A percentile compares a stretch with the other conserved stretches of the same genome.
Conservation (phyloP, 768 basidiomycete genomes). For the Nidularia pulvinata region DNA sequence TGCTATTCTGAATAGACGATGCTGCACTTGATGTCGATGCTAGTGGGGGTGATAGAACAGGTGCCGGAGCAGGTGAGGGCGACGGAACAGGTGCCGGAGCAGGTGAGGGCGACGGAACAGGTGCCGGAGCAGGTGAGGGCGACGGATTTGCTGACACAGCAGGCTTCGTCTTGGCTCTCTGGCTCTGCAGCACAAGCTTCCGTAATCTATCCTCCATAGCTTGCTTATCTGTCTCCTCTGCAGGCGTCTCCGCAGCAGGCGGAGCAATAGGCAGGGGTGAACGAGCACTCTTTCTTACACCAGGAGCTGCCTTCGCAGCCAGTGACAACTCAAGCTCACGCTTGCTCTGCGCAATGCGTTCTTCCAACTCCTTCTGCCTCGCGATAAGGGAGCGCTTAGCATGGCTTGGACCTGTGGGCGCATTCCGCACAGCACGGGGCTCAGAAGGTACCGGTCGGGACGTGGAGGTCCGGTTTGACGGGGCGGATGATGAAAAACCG, state of each 20-base stretch:
- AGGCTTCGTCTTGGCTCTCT: slow-evolving; percentile 19
- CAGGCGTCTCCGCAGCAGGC: neutral
- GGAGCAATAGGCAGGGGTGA: neutral
- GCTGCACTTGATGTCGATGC: neutral
- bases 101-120: neutral
- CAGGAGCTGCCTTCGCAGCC: neutral
- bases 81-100: neutral
- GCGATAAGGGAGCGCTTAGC: slow-evolving; percentile 35
- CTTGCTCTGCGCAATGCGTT: slow-evolving; percentile 34
- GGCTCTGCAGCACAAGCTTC: slow-evolving; percentile 36
- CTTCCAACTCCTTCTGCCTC: slow-evolving; percentile 43
- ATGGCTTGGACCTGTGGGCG: slow-evolving; percentile 33
- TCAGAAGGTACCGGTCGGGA: slow-evolving; percentile 25
- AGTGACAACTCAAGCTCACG: slow-evolving; percentile 23
- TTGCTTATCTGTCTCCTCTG: slow-evolving; percentile 17
- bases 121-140: neutral
- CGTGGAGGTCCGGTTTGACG: slow-evolving; percentile 1
- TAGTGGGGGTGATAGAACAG: neutral
- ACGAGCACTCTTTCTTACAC: neutral
- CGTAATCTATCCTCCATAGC: slow-evolving; percentile 41
- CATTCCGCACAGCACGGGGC: slow-evolving; percentile 34
- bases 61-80: neutral
- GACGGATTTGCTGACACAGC: neutral
- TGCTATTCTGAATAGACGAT: slow-evolving; percentile 2
- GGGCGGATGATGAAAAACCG: slow-evolving; percentile 2